Conservation (phyloP, 352 stramenopile species). For the Phytophthora quininea region DNA sequence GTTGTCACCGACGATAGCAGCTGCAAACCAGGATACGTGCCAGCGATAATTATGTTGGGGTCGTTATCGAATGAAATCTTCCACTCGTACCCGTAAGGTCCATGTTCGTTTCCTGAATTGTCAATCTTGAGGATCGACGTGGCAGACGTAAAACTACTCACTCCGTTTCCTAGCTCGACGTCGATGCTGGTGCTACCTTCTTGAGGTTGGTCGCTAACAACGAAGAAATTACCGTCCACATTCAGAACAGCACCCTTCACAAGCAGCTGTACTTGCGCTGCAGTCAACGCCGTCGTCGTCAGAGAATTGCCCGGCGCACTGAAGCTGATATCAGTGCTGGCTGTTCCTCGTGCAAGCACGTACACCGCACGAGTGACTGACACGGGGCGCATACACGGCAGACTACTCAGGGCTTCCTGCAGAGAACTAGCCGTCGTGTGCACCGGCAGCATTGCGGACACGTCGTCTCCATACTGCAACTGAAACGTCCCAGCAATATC, state of each 20-base stretch:
- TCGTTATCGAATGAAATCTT: slow-evolving; percentile 67
- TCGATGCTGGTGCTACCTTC: slow-evolving; percentile 45
- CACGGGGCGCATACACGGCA: slow-evolving; percentile 62
- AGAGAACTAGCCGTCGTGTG: slow-evolving; percentile 53
- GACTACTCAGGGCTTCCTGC: slow-evolving; percentile 36
- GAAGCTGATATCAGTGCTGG: slow-evolving; percentile 49
- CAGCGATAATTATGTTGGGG: slow-evolving; percentile 37
- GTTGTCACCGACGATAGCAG: slow-evolving; percentile 58
- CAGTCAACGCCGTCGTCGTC: slow-evolving; percentile 45
- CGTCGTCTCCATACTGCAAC: slow-evolving; percentile 62
- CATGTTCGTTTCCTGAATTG: slow-evolving; percentile 35
- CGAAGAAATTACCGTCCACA: slow-evolving; percentile 41
- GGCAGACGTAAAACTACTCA: slow-evolving; percentile 35
- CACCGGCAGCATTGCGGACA: slow-evolving; percentile 54
- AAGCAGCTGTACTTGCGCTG: slow-evolving; percentile 44
- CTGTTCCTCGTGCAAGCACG: slow-evolving; percentile 45
- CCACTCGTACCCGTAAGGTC: slow-evolving; percentile 71
- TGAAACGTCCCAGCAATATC: slow-evolving; percentile 73
- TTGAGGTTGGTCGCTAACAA: slow-evolving; percentile 45
- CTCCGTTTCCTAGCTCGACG: slow-evolving; percentile 45
- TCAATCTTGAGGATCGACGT: slow-evolving; percentile 51
- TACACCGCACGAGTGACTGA: slow-evolving; percentile 49
- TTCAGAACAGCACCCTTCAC: slow-evolving; percentile 39
- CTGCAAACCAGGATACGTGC: slow-evolving; percentile 51
- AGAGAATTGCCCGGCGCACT: slow-evolving; percentile 40